These are phyloP conservation scores for Pilasporangium apinafurcum DNA, from an alignment of 352 stramenopile species.

Conservation along the genomic window DNA sequence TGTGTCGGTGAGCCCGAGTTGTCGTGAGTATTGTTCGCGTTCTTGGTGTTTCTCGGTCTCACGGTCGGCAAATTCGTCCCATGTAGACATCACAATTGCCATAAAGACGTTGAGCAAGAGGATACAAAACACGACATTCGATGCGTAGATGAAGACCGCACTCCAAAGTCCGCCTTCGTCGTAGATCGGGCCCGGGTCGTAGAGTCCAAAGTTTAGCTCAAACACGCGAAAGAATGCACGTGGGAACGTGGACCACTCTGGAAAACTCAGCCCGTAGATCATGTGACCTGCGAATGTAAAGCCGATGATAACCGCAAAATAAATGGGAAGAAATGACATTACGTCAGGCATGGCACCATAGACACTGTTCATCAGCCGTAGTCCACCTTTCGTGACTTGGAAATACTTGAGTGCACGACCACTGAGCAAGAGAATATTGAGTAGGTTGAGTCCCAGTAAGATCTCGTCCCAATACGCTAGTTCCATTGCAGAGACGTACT, in stretches of 20 bases:
- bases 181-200: conserved; percentile 64
- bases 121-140: conserved; percentile 64
- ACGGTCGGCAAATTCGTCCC: conserved; percentile 48
- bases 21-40: conserved; percentile 30
- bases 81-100: conserved; percentile 72
- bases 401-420: conserved; percentile 64
- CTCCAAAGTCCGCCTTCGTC: conserved; percentile 54
- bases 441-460: conserved; percentile 54
- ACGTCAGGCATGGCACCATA: conserved; percentile 73
- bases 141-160: conserved; percentile 65
- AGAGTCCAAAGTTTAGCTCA: conserved; percentile 67
- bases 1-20: conserved; percentile 29
- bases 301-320: conserved; percentile 49
- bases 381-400: conserved; percentile 57
- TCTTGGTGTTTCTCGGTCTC: conserved; percentile 43
- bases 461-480: conserved; percentile 57
- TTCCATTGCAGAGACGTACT: conserved; percentile 42
- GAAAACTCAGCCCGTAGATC: conserved; percentile 56
- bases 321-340: conserved; percentile 63
- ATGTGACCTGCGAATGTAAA: conserved; percentile 72
- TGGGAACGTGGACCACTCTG: conserved; percentile 58
- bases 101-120: conserved; percentile 79
- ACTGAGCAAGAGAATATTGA: conserved; percentile 63
- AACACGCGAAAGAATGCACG: conserved; percentile 61
- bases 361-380: conserved; percentile 55